These are phyloP conservation scores for Xylaria sp. DNA, from an alignment of 2,329 filamentous ascomycete genomes.

Conservation along the genomic window DNA sequence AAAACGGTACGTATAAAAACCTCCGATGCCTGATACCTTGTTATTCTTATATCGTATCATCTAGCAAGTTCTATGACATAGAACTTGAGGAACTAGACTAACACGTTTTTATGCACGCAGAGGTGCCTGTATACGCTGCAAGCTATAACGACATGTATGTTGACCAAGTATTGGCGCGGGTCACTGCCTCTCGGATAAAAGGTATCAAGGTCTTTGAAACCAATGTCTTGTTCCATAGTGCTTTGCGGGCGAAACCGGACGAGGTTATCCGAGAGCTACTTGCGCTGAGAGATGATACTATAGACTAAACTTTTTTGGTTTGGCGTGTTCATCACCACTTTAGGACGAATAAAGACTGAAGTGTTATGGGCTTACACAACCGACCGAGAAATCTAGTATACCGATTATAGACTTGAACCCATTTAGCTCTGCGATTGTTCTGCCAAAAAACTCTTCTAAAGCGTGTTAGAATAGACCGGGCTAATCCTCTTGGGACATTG, in stretches of 20 bases:
- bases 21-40: too few relatives aligned
- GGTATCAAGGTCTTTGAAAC: constrained; percentile 83
- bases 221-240: constrained; percentile 87
- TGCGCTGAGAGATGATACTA: constrained; percentile 71
- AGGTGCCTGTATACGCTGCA: constrained; percentile 85
- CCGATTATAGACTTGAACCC: background rate
- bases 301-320: constrained; percentile 52
- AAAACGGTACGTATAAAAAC: too few relatives aligned
- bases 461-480: too few relatives aligned
- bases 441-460: too few relatives aligned
- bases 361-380: background rate
- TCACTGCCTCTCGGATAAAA: constrained; percentile 76
- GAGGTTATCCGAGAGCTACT: constrained; percentile 81
- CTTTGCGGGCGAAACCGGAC: constrained; percentile 72
- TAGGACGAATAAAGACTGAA: background rate
- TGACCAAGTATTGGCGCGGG: constrained; percentile 73
- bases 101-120: too few relatives aligned
- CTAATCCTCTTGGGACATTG: too few relatives aligned
- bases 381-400: background rate
- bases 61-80: too few relatives aligned
- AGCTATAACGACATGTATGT: constrained; percentile 96
- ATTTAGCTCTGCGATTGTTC: background rate
- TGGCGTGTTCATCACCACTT: background rate
- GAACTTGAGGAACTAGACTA: too few relatives aligned
- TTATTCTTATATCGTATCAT: too few relatives aligned